Evolutionary conservation across 495 filamentous ascomycete genomes (phyloP).

Genomic region (Sphaerosporella brunnea): DNA sequence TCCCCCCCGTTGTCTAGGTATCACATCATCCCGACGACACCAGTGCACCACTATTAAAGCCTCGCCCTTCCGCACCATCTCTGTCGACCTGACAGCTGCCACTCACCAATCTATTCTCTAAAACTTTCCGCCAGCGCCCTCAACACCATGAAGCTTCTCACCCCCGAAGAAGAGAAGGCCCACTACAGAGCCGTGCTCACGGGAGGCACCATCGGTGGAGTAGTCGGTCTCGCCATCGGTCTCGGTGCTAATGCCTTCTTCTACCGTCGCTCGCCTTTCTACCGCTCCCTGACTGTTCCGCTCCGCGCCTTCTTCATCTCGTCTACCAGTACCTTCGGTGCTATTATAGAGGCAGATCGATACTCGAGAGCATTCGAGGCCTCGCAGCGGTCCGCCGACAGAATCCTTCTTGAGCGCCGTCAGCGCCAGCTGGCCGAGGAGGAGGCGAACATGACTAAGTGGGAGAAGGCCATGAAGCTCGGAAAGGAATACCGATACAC

Average conservation of each 20-base stretch:
- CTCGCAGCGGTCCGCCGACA: conserved; percentile 41
- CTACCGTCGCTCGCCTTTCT: conserved; percentile 31
- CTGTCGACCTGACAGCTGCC: too few species aligned
- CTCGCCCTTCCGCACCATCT: too few species aligned
- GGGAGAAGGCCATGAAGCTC: conserved; percentile 39
- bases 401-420: conserved; percentile 37
- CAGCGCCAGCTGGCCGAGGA: conserved; percentile 35
- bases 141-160: conserved; percentile 87
- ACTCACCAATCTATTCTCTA: too few species aligned
- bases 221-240: conserved; percentile 33
- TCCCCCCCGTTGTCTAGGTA: background rate
- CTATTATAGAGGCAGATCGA: conserved; percentile 73
- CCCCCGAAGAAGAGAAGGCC: conserved; percentile 69
- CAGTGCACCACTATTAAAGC: background rate
- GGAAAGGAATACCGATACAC: conserved; percentile 70
- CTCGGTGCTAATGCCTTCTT: conserved; percentile 27
- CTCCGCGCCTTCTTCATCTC: conserved; percentile 83
- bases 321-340: conserved; percentile 61
- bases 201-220: conserved; percentile 56
- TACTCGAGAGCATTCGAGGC: conserved; percentile 56
- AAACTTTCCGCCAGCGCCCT: too few species aligned
- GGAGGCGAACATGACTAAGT: conserved; percentile 34
- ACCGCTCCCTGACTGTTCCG: conserved; percentile 65
- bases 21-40: background rate
- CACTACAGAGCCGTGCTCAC: conserved; percentile 50